These are phyloP conservation scores for Macrocystidia cucumis DNA, from an alignment of 1,284 basidiomycete genomes.

Conservation along the genomic window DNA sequence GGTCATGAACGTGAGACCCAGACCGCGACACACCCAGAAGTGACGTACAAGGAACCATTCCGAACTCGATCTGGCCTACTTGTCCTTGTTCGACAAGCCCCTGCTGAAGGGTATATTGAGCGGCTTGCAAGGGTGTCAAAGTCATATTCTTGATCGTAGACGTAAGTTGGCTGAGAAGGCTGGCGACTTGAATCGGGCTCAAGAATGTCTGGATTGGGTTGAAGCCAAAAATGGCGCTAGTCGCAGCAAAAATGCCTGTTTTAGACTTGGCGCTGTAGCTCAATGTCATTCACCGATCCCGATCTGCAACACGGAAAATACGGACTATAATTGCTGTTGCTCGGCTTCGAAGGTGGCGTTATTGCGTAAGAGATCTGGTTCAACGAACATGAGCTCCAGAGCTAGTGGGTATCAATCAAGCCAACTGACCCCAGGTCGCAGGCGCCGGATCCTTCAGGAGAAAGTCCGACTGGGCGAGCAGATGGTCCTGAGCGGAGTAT, in stretches of 20 bases:
- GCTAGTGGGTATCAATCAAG: neutral
- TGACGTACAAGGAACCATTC: no score
- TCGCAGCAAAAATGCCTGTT: neutral
- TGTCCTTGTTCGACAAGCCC: neutral
- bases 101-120: neutral
- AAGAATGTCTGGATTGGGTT: neutral
- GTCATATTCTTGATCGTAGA: neutral
- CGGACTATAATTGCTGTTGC: conserved; percentile 2
- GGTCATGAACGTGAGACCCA: no score
- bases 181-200: neutral
- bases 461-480: neutral
- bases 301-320: neutral
- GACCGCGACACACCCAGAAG: no score
- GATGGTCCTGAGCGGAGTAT: conserved; percentile 6
- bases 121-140: neutral
- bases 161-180: neutral
- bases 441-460: neutral
- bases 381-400: no score
- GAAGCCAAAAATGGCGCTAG: neutral
- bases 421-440: neutral
- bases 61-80: neutral
- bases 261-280: conserved; percentile 12
- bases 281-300: conserved; percentile 13
- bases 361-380: conserved; percentile 2
- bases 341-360: conserved; percentile 4